Evolutionary conservation across 768 basidiomycete species (phyloP).

Genomic region (Suillus subluteus): DNA sequence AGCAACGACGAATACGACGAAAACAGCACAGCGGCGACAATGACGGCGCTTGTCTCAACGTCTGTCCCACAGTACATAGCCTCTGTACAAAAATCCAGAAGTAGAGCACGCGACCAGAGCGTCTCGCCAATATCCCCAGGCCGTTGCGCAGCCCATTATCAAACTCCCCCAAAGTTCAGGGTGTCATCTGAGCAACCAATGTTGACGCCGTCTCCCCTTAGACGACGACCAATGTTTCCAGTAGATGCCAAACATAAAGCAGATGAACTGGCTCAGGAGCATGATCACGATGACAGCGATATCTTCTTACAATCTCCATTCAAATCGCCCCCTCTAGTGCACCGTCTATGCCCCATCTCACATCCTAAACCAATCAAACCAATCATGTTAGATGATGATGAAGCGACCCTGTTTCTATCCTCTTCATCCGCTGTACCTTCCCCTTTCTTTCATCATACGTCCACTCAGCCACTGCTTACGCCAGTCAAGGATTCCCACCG

Average conservation of each 20-base stretch:
- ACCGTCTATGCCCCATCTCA: conserved; percentile 41
- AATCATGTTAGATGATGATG: conserved; percentile 50
- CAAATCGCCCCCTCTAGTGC: conserved; percentile 48
- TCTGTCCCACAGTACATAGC: conserved; percentile 38
- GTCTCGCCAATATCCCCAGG: conserved; percentile 36
- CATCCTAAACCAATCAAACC: conserved; percentile 24
- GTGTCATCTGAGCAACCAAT: conserved; percentile 49
- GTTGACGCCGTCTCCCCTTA: conserved; percentile 67
- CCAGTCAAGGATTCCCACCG: conserved; percentile 58
- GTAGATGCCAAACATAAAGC: conserved; percentile 18
- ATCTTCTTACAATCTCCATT: conserved; percentile 58
- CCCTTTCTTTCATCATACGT: conserved; percentile 46
- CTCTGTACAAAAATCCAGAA: conserved; percentile 29
- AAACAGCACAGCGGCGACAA: conserved; percentile 21
- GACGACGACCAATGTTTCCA: conserved; percentile 46
- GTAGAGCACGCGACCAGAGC: conserved; percentile 31
- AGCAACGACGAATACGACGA: conserved; percentile 15
- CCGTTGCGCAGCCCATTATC: conserved; percentile 35
- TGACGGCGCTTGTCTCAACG: conserved; percentile 32
- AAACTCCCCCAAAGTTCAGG: conserved; percentile 38
- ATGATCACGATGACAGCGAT: conserved; percentile 40
- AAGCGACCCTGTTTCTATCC: conserved; percentile 60
- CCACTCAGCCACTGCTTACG: conserved; percentile 58
- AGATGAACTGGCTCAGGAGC: conserved; percentile 40
- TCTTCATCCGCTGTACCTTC: conserved; percentile 45